These are phyloP conservation scores for Metschnikowia amazonensis DNA, from an alignment of 805 yeast genomes.

Conservation along the genomic window DNA sequence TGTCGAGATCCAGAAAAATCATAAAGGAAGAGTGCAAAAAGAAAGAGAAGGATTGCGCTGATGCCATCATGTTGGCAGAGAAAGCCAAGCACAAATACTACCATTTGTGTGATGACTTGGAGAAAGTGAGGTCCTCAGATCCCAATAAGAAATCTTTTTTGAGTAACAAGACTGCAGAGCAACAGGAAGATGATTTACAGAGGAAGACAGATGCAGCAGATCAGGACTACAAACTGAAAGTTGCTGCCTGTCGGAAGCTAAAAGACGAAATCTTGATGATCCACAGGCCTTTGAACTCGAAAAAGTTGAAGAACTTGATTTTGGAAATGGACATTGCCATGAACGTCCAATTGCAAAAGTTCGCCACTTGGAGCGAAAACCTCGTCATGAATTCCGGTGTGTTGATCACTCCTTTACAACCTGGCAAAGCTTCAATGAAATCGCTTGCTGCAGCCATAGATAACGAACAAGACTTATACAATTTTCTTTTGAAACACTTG, in stretches of 20 bases:
- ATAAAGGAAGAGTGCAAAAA: constrained; percentile 79
- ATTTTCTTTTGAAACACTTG: constrained; percentile 52
- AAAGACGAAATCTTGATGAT: constrained; percentile 68
- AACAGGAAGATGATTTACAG: constrained; percentile 85
- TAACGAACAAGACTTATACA: constrained; percentile 77
- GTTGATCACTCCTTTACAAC: constrained; percentile 68
- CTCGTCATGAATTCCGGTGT: constrained; percentile 81
- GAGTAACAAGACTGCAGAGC: constrained; percentile 74
- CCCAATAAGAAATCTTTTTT: constrained; percentile 81
- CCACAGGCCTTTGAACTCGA: constrained; percentile 74
- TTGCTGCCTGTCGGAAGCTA: constrained; percentile 63
- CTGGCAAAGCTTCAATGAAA: constrained; percentile 63
- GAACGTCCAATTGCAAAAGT: constrained; percentile 83
- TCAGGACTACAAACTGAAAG: constrained; percentile 77
- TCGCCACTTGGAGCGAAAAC: constrained; percentile 83
- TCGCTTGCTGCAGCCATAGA: constrained; percentile 72
- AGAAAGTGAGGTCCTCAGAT: constrained; percentile 73
- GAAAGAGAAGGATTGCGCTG: constrained; percentile 79
- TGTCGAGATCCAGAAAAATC: constrained; percentile 68
- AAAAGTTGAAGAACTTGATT: constrained; percentile 68
- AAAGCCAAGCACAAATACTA: constrained; percentile 77
- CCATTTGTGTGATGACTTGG: constrained; percentile 81
- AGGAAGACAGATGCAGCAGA: constrained; percentile 82
- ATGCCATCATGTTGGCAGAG: constrained; percentile 78
- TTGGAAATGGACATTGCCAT: constrained; percentile 88